Evolutionary conservation across 2,329 filamentous ascomycete genomes (phyloP), one percentile per base, ranked within the genome.

Genomic region (Fusarium sp.): DNA sequence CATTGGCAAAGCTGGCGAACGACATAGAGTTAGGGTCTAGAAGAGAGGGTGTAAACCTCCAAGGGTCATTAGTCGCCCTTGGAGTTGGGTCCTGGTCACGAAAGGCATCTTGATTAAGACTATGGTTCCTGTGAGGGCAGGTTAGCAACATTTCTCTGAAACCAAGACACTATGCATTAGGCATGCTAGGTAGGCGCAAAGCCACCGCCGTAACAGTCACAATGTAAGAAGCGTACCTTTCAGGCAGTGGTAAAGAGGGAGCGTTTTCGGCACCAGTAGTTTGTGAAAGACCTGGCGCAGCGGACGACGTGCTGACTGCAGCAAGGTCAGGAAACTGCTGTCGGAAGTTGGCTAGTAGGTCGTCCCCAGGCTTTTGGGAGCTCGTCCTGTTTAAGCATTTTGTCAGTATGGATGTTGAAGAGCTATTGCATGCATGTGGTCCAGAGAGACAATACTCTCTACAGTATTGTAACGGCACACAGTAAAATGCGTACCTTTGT

Each of bases 41-140:
- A 58, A 97, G 83, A 22, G 94, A 96, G 6, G 94, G 93, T 4
- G 94, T 97, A 75, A 97, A 94, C 70, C 92, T 88, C 90, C 94
- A 96, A 72, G 87, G 89, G 71, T 97, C 94, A 74, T 91, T 89
- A 41, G 91, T 87, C 19, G 90, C 91, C 76, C 92, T 88, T 7
- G 93, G 93, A 5, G 93, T 97, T 20, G 92, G 91, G 75, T 97
- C 93, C 74, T 92, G 88, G 79, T 96, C 92, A 77, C 82, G 80
- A 72, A 87, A 88, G 37, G 70, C 70, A 61, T 77, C 75, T 60
- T 74, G 70, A 39, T 64, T 67, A 27, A 76, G 58, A 47, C 61
- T 64, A 40, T 71, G 70, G 33, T 56, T 57, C 47, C 74, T 77
- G 44, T 52, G 8, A 27, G 48, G 35, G 9, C 13, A 20, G 22